Conservation (phyloP, 23 red algal species). For the Gracilaria gracilis region DNA sequence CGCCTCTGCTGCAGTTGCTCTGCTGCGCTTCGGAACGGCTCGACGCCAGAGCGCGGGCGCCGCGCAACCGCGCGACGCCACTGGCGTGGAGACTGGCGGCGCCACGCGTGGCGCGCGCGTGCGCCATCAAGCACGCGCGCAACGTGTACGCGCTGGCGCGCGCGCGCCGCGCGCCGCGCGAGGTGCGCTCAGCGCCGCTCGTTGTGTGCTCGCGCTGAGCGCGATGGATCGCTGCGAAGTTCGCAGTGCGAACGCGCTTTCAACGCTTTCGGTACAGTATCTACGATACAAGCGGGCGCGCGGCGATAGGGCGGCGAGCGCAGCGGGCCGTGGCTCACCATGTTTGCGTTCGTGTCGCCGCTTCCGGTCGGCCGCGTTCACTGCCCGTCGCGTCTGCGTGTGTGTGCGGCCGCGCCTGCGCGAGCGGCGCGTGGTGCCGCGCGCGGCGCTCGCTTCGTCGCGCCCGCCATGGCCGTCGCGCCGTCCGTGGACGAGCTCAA, state of each 20-base stretch:
- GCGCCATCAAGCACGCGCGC: background rate
- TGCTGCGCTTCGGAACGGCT: too few species aligned
- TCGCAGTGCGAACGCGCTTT: too few species aligned
- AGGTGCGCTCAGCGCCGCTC: background rate
- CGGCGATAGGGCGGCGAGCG: background rate
- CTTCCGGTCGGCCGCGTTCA: background rate
- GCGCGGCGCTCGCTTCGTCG: too few species aligned
- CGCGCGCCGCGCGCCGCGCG: background rate
- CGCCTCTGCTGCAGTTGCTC: too few species aligned
- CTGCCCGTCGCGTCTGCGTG: background rate
- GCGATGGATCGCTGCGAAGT: too few species aligned
- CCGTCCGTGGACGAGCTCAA: constrained; percentile 92
- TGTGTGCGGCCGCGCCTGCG: background rate
- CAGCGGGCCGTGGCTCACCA: background rate
- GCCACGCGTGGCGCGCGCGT: too few species aligned
- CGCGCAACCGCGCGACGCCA: too few species aligned
- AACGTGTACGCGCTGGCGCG: background rate
- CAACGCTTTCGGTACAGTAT: too few species aligned
- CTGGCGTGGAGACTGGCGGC: background rate
- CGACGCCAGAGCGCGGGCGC: too few species aligned
- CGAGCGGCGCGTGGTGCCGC: background rate
- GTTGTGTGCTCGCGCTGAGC: background rate
- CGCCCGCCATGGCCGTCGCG: constrained; percentile 3
- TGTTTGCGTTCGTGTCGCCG: constrained; percentile 28
- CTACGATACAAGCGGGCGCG: too few species aligned